These are phyloP conservation scores for Russula virescens DNA, from an alignment of 768 basidiomycete species.

Conservation along the genomic window DNA sequence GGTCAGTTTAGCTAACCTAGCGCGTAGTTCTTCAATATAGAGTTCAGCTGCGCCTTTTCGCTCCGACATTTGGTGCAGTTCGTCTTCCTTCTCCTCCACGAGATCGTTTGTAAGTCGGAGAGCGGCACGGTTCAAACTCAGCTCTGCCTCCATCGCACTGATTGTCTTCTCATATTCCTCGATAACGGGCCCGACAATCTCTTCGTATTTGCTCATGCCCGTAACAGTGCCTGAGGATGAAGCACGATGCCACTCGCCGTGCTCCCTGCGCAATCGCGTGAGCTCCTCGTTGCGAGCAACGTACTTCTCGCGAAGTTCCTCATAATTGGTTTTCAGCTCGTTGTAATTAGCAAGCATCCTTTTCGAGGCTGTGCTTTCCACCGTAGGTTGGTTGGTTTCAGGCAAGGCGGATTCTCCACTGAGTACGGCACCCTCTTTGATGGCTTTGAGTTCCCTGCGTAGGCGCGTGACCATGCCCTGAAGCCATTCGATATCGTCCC, in stretches of 20 bases:
- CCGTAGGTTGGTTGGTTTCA: not conserved
- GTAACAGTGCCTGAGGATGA: slow-evolving; percentile 55
- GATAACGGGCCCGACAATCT: slow-evolving; percentile 95
- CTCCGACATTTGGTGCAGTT: slow-evolving; percentile 57
- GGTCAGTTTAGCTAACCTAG: slow-evolving; percentile 70
- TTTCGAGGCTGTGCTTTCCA: slow-evolving; percentile 50
- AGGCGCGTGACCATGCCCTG: slow-evolving; percentile 81
- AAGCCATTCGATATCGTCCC: slow-evolving; percentile 97
- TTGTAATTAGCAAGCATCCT: slow-evolving; percentile 75
- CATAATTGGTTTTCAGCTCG: slow-evolving; percentile 80
- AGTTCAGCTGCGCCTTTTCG: slow-evolving; percentile 74
- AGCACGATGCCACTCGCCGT: slow-evolving; percentile 65
- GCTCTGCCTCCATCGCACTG: slow-evolving; percentile 87
- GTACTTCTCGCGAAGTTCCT: slow-evolving; percentile 76
- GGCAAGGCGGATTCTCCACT: slow-evolving; percentile 22
- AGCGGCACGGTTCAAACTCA: slow-evolving; percentile 81
- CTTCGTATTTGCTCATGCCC: slow-evolving; percentile 70
- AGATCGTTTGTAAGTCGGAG: slow-evolving; percentile 88
- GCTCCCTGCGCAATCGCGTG: slow-evolving; percentile 68
- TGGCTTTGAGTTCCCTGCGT: slow-evolving; percentile 74
- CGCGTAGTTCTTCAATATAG: slow-evolving; percentile 81
- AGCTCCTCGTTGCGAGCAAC: slow-evolving; percentile 88
- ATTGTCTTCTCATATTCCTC: slow-evolving; percentile 99
- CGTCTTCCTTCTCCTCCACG: slow-evolving; percentile 86
- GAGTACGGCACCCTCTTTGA: slow-evolving; percentile 61